Percentiles rank a stretch among this genome's conserved stretches.
These are phyloP conservation scores for Pyracantha coccinea DNA, from an alignment of 331 rosid genomes.

Conservation along the genomic window DNA sequence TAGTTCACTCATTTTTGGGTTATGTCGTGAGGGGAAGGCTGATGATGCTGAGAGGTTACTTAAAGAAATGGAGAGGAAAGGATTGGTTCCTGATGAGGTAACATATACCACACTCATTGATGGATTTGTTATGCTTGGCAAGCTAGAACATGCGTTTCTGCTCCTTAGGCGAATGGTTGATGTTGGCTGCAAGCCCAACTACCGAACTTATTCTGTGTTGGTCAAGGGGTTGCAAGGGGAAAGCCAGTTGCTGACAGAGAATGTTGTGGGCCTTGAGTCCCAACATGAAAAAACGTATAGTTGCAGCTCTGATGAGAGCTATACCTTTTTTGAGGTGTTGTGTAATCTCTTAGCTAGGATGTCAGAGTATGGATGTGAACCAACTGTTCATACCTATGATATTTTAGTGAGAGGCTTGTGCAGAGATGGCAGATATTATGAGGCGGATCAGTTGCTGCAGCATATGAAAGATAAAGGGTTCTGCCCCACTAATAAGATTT, in stretches of 20 bases:
- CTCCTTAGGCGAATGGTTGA: constrained; percentile 27
- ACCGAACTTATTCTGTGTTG: constrained; percentile 22
- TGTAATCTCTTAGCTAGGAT: constrained; percentile 27
- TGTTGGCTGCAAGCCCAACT: constrained; percentile 32
- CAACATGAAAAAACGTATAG: constrained; percentile 11
- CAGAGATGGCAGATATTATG: constrained; percentile 24
- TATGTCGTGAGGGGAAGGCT: constrained; percentile 34
- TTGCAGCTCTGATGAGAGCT: constrained; percentile 15
- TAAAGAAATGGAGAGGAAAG: constrained; percentile 28
- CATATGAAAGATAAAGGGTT: constrained; percentile 30
- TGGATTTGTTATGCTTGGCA: constrained; percentile 35
- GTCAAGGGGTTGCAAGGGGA: constrained; percentile 30
- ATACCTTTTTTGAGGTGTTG: background rate
- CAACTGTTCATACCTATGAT: constrained; percentile 24
- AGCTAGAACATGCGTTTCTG: constrained; percentile 28
- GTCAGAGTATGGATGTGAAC: constrained; percentile 22
- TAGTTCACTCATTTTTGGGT: constrained; percentile 34
- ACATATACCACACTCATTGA: constrained; percentile 33
- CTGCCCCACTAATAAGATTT: constrained; percentile 22
- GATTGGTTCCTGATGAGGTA: constrained; percentile 37
- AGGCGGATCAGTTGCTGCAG: constrained; percentile 22
- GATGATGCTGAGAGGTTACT: constrained; percentile 35
- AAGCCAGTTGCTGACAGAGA: constrained; percentile 16
- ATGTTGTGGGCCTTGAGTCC: constrained; percentile 20
- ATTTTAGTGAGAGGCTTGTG: constrained; percentile 36